A percentile compares a stretch with the other conserved stretches of the same genome.
Evolutionary conservation across 2,329 filamentous ascomycete genomes (phyloP).

Genomic region (Neopestalotiopsis sp.): DNA sequence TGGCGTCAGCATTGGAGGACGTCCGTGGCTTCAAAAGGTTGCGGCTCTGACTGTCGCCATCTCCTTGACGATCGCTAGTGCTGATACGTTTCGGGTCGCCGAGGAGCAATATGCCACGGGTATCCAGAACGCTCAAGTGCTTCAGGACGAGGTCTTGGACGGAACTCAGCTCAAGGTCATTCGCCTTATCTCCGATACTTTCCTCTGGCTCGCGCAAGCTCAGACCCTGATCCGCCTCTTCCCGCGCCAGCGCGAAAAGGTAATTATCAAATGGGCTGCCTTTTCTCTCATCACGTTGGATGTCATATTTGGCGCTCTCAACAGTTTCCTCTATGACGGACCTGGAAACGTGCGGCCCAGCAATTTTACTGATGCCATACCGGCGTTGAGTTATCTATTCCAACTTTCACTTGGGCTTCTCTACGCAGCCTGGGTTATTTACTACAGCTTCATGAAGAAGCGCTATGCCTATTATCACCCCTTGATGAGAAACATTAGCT

Average conservation of each 20-base stretch:
- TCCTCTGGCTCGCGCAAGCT: slow-evolving; percentile 95
- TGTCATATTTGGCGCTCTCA: slow-evolving; percentile 87
- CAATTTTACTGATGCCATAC: slow-evolving; percentile 86
- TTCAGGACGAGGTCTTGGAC: slow-evolving; percentile 81
- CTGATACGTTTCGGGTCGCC: slow-evolving; percentile 86
- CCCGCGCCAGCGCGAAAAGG: slow-evolving; percentile 94
- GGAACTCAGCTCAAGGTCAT: slow-evolving; percentile 88
- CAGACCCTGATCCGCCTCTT: slow-evolving; percentile 96
- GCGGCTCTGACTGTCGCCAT: slow-evolving; percentile 76
- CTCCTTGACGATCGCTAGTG: slow-evolving; percentile 91
- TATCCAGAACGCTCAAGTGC: slow-evolving; percentile 75
- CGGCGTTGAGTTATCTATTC: slow-evolving; percentile 89
- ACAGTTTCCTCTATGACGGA: slow-evolving; percentile 73
- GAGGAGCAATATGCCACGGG: slow-evolving; percentile 80
- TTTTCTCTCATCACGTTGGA: slow-evolving; percentile 93
- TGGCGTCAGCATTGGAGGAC: slow-evolving; percentile 84
- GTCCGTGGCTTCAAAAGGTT: slow-evolving; percentile 91
- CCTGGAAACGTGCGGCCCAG: slow-evolving; percentile 65
- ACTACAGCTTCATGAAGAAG: slow-evolving; percentile 91
- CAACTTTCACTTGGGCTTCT: slow-evolving; percentile 84
- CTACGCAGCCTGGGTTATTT: slow-evolving; percentile 93
- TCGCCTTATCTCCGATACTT: slow-evolving; percentile 91
- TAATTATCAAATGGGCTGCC: slow-evolving; percentile 98
- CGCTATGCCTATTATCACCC: slow-evolving; percentile 89
- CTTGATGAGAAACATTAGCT: slow-evolving; percentile 85